Percentiles rank a stretch among this genome's conserved stretches.
phyloP scores from a whole-genome alignment of 306 rosid genomes.

The Rosa chinensis region DNA sequence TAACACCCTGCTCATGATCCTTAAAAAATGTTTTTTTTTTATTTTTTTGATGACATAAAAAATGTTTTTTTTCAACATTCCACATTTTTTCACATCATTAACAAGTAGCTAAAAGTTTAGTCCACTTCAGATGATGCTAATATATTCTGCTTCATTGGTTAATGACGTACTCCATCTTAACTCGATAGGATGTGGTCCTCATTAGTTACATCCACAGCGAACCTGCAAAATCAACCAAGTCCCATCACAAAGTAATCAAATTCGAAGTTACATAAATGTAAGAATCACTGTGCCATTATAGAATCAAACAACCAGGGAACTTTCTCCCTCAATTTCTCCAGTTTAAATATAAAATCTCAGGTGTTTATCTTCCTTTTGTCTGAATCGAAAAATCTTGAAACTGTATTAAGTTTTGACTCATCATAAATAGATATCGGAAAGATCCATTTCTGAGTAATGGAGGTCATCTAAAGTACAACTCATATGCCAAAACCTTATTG shows the following conservation, averaged over 20 bases:
- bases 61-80: constrained; percentile 6
- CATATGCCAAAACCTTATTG: not conserved
- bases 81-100: constrained; percentile 25
- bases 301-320: not conserved
- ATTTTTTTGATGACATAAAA: not conserved
- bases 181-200: not conserved
- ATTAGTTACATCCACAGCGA: not conserved
- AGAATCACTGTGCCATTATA: not conserved
- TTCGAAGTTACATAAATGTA: not conserved
- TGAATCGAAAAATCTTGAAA: not conserved
- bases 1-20: constrained; percentile 30
- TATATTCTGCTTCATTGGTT: constrained; percentile 28
- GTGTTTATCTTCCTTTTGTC: not conserved
- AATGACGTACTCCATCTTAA: not conserved
- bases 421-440: no score
- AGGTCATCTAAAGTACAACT: not conserved
- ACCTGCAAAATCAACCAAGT: constrained; percentile 12
- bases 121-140: constrained; percentile 31
- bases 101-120: constrained; percentile 13
- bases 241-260: not conserved
- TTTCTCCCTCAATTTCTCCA: not conserved
- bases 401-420: not conserved
- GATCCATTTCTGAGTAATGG: not conserved
- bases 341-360: not conserved
- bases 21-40: no score